A percentile compares a stretch with the other conserved stretches of the same genome.
Conservation (phyloP, 352 stramenopile species). For the Pythium phragmitis region DNA sequence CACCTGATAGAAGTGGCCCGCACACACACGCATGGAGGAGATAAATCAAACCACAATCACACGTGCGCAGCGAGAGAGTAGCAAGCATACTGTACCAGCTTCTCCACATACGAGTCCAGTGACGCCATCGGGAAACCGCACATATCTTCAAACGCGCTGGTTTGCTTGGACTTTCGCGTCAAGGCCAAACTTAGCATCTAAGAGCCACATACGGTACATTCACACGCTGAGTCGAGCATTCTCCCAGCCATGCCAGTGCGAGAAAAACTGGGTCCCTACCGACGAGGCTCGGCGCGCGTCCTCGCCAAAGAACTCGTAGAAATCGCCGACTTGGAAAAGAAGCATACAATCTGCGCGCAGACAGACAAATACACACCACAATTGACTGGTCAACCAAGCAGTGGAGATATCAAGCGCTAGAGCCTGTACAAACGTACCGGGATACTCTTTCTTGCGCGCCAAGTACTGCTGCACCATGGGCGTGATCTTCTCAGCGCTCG, state of each 20-base stretch:
- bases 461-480: slow-evolving; percentile 78
- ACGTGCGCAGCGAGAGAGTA: background rate
- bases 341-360: slow-evolving; percentile 62
- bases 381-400: background rate
- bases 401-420: background rate
- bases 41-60: background rate
- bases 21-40: background rate
- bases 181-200: slow-evolving; percentile 73
- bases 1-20: slow-evolving; percentile 33
- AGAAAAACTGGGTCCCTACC: slow-evolving; percentile 24
- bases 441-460: slow-evolving; percentile 74
- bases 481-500: slow-evolving; percentile 28
- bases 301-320: slow-evolving; percentile 84
- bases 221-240: background rate
- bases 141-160: slow-evolving; percentile 63
- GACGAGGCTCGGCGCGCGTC: slow-evolving; percentile 68
- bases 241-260: background rate
- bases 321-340: slow-evolving; percentile 83
- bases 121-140: slow-evolving; percentile 74
- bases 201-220: background rate
- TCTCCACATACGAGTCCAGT: slow-evolving; percentile 77
- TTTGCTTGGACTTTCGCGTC: slow-evolving; percentile 63
- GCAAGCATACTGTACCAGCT: slow-evolving; percentile 44
- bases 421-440: slow-evolving; percentile 30
- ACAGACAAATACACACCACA: background rate